A percentile compares a stretch with the other conserved stretches of the same genome.
Evolutionary conservation across 2,329 filamentous ascomycete genomes (phyloP).

Genomic region (Ceratocystiopsis sp.): DNA sequence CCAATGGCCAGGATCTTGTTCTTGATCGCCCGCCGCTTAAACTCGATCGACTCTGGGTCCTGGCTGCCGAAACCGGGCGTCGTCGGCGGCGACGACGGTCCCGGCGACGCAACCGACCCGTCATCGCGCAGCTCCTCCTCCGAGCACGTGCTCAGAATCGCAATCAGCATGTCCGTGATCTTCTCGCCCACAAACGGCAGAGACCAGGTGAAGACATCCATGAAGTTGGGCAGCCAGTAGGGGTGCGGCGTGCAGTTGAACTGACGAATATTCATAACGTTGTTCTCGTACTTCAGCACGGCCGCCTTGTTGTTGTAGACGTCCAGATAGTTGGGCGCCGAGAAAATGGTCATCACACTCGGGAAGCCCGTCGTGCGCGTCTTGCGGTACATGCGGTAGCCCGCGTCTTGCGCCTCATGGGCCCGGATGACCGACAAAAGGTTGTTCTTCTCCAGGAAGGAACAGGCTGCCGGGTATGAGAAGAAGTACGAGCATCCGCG

Average conservation of each 20-base stretch:
- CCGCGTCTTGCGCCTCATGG: slow-evolving; percentile 95
- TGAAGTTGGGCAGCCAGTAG: slow-evolving; percentile 99
- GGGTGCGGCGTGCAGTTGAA: slow-evolving; percentile 99
- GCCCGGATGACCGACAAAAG: slow-evolving; percentile 91
- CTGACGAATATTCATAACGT: slow-evolving; percentile 99
- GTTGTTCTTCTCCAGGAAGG: slow-evolving; percentile 98
- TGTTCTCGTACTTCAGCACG: slow-evolving; percentile 98
- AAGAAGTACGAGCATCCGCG: slow-evolving; percentile 99
- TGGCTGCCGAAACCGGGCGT: slow-evolving; percentile 15
- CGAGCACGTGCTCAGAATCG: slow-evolving; percentile 96
- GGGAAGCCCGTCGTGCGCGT: slow-evolving; percentile 95
- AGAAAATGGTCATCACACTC: slow-evolving; percentile 99
- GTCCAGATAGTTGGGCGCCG: slow-evolving; percentile 93
- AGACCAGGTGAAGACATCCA: slow-evolving; percentile 99
- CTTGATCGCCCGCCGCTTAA: slow-evolving; percentile 92
- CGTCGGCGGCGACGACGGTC: slow-evolving; percentile 58
- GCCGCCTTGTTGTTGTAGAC: slow-evolving; percentile 99
- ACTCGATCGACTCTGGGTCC: slow-evolving; percentile 78
- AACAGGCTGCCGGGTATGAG: slow-evolving; percentile 91
- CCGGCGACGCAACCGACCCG: slow-evolving; percentile 49
- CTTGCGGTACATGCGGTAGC: slow-evolving; percentile 98
- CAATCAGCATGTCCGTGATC: slow-evolving; percentile 98
- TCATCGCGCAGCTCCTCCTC: slow-evolving; percentile 94
- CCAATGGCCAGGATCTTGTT: slow-evolving; percentile 99
- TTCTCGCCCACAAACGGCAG: slow-evolving; percentile 97